Percentiles rank a stretch among this genome's conserved stretches.
These are phyloP conservation scores for Boletus reticulatus DNA, from an alignment of 768 basidiomycete genomes.

Conservation along the genomic window DNA sequence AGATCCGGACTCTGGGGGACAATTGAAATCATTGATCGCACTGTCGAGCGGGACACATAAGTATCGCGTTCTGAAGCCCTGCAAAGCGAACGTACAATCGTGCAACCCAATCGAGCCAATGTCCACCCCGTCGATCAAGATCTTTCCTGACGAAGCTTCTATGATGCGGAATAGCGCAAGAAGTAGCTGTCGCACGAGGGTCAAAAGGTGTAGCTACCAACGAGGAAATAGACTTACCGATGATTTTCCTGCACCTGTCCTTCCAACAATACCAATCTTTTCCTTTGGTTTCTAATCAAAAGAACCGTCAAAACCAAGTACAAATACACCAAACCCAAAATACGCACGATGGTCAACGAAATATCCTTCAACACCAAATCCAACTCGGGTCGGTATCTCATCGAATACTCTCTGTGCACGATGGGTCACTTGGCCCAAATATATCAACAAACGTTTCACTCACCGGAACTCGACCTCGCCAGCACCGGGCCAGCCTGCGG, in stretches of 20 bases:
- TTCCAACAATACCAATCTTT: constrained; percentile 87
- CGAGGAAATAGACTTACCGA: constrained; percentile 43
- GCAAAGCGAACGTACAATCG: constrained; percentile 35
- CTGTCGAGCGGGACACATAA: constrained; percentile 24
- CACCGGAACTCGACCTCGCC: constrained; percentile 76
- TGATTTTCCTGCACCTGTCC: constrained; percentile 82
- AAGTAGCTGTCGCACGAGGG: constrained; percentile 39
- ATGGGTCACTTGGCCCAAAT: not conserved
- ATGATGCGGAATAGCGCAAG: constrained; percentile 77
- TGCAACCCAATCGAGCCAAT: constrained; percentile 74
- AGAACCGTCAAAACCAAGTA: constrained; percentile 3
- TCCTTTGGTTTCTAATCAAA: constrained; percentile 65
- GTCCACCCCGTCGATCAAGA: constrained; percentile 73
- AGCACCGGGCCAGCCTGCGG: constrained; percentile 63
- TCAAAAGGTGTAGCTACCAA: not conserved
- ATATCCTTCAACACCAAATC: constrained; percentile 80
- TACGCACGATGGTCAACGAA: constrained; percentile 60
- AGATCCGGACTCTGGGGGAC: constrained; percentile 79
- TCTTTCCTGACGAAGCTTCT: constrained; percentile 65
- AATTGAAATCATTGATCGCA: constrained; percentile 78
- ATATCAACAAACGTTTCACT: constrained; percentile 19
- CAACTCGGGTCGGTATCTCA: constrained; percentile 76
- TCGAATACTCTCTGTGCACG: constrained; percentile 58
- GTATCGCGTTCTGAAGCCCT: not conserved
- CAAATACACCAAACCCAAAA: not conserved